phyloP scores from a whole-genome alignment of 1,284 basidiomycete species.

The Wallemia ichthyophaga region DNA sequence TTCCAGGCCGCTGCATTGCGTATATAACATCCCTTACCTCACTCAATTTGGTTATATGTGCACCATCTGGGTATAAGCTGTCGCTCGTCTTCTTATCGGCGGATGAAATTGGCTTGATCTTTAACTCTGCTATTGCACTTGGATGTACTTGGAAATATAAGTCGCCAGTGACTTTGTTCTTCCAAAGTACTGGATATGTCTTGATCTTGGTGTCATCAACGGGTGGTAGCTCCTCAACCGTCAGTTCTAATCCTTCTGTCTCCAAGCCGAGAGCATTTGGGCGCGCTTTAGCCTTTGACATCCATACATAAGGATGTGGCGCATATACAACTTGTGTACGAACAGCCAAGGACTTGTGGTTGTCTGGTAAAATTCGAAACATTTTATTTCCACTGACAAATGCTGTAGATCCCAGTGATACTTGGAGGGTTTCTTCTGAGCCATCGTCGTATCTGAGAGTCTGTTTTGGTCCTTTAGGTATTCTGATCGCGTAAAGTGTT shows the following conservation, averaged over 20 bases:
- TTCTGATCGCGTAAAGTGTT: conserved; percentile 46
- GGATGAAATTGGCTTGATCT: conserved; percentile 31
- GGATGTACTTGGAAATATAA: conserved; percentile 34
- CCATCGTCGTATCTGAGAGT: conserved; percentile 60
- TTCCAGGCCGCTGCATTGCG: conserved; percentile 47
- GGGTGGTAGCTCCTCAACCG: conserved; percentile 30
- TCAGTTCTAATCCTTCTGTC: conserved; percentile 35
- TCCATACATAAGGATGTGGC: conserved; percentile 59
- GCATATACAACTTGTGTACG: conserved; percentile 34
- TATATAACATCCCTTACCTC: conserved; percentile 41
- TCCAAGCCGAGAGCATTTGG: conserved; percentile 50
- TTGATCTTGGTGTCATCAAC: conserved; percentile 45
- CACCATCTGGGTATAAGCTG: conserved; percentile 42
- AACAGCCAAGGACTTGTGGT: conserved; percentile 57
- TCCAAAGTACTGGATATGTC: conserved; percentile 44
- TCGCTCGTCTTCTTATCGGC: conserved; percentile 20
- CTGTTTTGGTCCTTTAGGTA: conserved; percentile 38
- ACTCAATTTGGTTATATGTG: conserved; percentile 32
- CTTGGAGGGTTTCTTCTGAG: conserved; percentile 44
- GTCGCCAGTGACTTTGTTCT: conserved; percentile 43
- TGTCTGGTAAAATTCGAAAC: conserved; percentile 45
- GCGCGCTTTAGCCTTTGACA: conserved; percentile 37
- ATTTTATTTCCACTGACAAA: conserved; percentile 38
- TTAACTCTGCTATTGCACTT: conserved; percentile 23
- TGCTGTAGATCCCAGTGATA: conserved; percentile 58